Base-by-base conservation (phyloP, 441 rosid genomes). In the California macrophylla region DNA sequence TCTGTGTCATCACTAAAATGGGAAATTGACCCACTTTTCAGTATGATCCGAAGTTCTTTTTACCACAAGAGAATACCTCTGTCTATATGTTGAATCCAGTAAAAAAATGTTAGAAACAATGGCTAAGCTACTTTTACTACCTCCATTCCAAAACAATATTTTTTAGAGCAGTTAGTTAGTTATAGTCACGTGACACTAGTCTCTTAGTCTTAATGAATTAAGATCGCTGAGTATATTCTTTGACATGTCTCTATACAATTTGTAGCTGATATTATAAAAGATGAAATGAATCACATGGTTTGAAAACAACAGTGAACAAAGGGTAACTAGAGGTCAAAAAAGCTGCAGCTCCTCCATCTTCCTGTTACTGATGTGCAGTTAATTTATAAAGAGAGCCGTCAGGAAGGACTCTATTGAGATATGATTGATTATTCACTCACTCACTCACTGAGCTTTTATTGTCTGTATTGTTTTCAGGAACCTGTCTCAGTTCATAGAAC, bases 401-500 rank as follows among this genome's bases (percentile, higher is more conserved):
- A 20, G 25, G 60, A 52, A 28, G 3, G 30, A 28, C 60, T 52
- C 60, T 52, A 5, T 58, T 58, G 64, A 30, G 12, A 47, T 16
- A 47, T n/a, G 21, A 47, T 10, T 47, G 54, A 47, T 47, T 47
- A 47, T 47, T 3, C 16, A 47, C 16, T 47, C 6, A n/a, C 9
- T 36, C 42, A 36, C 23, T 52, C 64, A 36, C 23, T 52, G 30
- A 58, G 64, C 64, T 58, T 58, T 58, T 58, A 58, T 9, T 58
- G 64, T 58, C 2, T 58, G 64, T 58, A 58, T 58, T 29, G 66
- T 64, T 66, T 74, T 36, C 50, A 75, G 81, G 75, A 77, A 70
- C 68, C n/a, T 72, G 68, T 61, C 72, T 36, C 79, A 63, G 60
- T 42, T 70, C 70, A 70, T 45, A 75, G 67, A 65, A 32, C 32